Conservation (phyloP, 139 green algal species). For the Limnomonas spitsbergensis region DNA sequence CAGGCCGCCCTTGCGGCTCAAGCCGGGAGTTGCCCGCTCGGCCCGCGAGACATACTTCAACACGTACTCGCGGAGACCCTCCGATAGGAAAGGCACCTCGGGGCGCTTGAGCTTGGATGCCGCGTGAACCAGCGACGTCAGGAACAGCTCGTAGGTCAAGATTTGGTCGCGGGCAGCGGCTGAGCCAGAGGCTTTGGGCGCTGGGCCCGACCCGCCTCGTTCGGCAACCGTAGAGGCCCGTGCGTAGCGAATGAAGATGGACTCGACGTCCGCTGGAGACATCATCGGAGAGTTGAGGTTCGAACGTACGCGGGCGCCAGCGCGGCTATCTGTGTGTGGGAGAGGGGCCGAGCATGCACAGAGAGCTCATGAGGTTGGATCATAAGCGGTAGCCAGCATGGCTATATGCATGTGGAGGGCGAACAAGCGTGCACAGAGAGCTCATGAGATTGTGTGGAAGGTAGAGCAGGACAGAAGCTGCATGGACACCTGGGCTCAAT, state of each 20-base stretch:
- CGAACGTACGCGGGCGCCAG: constrained; percentile 30
- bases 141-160: constrained; percentile 52
- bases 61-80: constrained; percentile 47
- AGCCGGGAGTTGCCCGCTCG: constrained; percentile 10
- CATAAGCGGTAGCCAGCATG: too few relatives aligned
- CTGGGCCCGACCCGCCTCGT: too few relatives aligned
- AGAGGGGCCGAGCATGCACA: too few relatives aligned
- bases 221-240: neutral
- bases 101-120: constrained; percentile 28
- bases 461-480: too few relatives aligned
- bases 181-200: constrained; percentile 20
- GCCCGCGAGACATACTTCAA: constrained; percentile 20
- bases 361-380: too few relatives aligned
- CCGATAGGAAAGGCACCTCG: constrained; percentile 55
- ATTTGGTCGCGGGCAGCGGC: constrained; percentile 9
- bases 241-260: constrained; percentile 36
- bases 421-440: too few relatives aligned
- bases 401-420: too few relatives aligned
- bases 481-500: too few relatives aligned
- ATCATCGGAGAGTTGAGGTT: constrained; percentile 40
- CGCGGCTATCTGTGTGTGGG: constrained; percentile 37
- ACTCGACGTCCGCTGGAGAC: constrained; percentile 35
- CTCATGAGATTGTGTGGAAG: too few relatives aligned
- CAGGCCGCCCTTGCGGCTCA: neutral
- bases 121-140: constrained; percentile 45